Evolutionary conservation across 306 rosid genomes (phyloP).

Genomic region (Pachyrhizus erosus): DNA sequence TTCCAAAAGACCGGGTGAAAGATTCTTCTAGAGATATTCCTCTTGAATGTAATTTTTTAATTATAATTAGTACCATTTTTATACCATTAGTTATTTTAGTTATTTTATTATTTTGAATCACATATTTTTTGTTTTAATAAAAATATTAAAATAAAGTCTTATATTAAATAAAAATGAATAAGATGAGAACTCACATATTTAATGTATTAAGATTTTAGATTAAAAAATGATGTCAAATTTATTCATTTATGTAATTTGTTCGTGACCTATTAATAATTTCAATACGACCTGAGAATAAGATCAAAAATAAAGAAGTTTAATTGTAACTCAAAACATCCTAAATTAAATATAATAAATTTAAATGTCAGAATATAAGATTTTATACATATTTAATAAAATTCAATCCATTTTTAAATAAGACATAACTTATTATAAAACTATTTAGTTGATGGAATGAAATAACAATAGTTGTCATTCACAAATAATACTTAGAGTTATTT

Average conservation of each 20-base stretch:
- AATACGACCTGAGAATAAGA: neutral
- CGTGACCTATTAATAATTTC: too few species aligned
- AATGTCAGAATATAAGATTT: neutral
- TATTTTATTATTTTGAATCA: neutral
- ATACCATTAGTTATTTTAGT: neutral
- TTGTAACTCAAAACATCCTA: neutral
- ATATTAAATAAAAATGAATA: too few species aligned
- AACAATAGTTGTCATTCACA: neutral
- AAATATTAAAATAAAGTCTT: too few species aligned
- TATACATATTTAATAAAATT: neutral
- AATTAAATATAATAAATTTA: neutral
- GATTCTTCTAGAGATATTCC: constrained; percentile 50
- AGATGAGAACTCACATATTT: too few species aligned
- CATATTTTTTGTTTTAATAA: too few species aligned
- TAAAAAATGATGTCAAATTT: too few species aligned
- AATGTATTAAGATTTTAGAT: too few species aligned
- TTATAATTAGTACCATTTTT: neutral
- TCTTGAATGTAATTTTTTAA: constrained; percentile 34
- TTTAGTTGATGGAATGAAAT: neutral
- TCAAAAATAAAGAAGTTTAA: neutral
- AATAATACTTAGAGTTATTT: neutral
- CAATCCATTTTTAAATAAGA: neutral
- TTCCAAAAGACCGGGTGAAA: constrained; percentile 59
- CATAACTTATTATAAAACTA: neutral
- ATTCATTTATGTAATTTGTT: too few species aligned